These are phyloP conservation scores for Scheffersomyces parashehatae DNA, from an alignment of 1,139 yeast species.

Conservation along the genomic window DNA sequence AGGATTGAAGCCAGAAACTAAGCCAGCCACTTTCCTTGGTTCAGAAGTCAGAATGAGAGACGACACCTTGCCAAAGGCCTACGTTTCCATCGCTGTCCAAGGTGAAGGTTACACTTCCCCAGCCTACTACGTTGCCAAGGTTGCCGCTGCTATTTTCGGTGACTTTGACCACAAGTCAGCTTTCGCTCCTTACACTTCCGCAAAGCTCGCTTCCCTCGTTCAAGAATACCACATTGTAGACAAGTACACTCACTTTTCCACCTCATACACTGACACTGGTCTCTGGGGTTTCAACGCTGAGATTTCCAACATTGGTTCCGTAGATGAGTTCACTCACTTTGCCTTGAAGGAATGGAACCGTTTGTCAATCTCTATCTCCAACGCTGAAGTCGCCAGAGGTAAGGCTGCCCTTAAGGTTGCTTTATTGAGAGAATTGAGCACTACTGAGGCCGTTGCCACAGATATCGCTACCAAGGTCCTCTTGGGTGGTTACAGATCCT, in stretches of 20 bases:
- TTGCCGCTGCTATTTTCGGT: conserved; percentile 74
- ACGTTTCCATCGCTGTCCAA: conserved; percentile 70
- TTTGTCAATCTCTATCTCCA: conserved; percentile 71
- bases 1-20: conserved; percentile 56
- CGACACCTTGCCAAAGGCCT: conserved; percentile 79
- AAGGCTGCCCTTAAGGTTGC: conserved; percentile 68
- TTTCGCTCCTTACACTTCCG: conserved; percentile 68
- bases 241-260: conserved; percentile 68
- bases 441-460: conserved; percentile 53
- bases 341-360: conserved; percentile 85
- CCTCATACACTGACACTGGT: conserved; percentile 73
- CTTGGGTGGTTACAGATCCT: conserved; percentile 60
- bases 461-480: conserved; percentile 63
- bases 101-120: conserved; percentile 68
- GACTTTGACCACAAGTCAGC: conserved; percentile 55
- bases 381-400: conserved; percentile 77
- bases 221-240: conserved; percentile 74
- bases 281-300: conserved; percentile 80
- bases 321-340: conserved; percentile 79
- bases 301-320: conserved; percentile 54
- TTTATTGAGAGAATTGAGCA: conserved; percentile 47
- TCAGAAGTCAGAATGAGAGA: conserved; percentile 87
- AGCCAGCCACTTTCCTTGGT: conserved; percentile 69
- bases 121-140: conserved; percentile 67
- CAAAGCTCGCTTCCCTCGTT: conserved; percentile 77